phyloP scores from a whole-genome alignment of 306 rosid species.

The Prunus mira region DNA sequence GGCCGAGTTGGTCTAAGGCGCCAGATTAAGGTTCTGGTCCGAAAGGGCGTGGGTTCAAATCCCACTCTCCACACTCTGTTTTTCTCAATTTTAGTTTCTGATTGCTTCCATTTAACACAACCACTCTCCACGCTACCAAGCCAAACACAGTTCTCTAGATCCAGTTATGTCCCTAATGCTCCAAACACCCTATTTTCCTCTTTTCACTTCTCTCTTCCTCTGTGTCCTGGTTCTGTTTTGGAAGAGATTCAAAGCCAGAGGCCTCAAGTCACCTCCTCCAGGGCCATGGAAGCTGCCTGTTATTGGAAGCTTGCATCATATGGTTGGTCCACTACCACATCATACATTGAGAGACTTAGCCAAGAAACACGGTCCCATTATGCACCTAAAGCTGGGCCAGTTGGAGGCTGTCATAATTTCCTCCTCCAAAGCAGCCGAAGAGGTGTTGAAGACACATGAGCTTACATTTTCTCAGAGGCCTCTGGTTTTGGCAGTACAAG shows the following conservation, averaged over 20 bases:
- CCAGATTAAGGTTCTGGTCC: slow-evolving; percentile 46
- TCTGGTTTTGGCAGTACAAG: neutral
- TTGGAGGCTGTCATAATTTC: neutral
- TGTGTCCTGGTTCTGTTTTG: neutral
- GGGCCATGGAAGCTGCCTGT: slow-evolving; percentile 22
- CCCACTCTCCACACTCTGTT: slow-evolving; percentile 43
- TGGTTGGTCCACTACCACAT: slow-evolving; percentile 5
- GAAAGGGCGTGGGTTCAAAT: slow-evolving; percentile 53
- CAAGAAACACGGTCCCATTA: neutral
- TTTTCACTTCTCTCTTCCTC: neutral
- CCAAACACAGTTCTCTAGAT: neutral
- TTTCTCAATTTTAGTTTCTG: no score
- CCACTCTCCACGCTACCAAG: no score
- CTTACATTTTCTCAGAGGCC: slow-evolving; percentile 16
- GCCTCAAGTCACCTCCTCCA: neutral
- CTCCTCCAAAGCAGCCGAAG: neutral
- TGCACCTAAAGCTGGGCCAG: slow-evolving; percentile 3
- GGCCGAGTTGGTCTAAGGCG: slow-evolving; percentile 42
- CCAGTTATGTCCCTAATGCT: neutral
- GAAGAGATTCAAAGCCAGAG: neutral
- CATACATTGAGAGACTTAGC: neutral
- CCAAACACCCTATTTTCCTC: neutral
- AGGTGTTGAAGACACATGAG: slow-evolving; percentile 11
- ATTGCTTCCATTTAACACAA: no score
- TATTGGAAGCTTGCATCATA: slow-evolving; percentile 17